Evolutionary conservation across 2,329 filamentous ascomycete genomes (phyloP).

Genomic region (Pezicula carpinea): DNA sequence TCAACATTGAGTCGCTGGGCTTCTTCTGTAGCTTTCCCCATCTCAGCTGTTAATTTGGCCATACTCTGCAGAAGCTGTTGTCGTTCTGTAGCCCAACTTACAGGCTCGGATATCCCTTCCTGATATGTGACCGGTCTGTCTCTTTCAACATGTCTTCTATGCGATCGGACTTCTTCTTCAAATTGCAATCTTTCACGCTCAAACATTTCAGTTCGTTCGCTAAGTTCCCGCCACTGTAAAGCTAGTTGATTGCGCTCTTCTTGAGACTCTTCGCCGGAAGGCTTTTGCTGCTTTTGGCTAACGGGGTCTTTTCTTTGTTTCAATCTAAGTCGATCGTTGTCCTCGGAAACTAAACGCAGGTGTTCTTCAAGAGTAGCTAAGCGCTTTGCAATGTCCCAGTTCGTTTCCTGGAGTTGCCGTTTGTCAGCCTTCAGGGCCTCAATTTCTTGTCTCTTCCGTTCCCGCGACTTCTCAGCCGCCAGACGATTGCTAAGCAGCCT

Average conservation of each 20-base stretch:
- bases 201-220: background rate
- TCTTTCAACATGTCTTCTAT: background rate
- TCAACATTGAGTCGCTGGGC: background rate
- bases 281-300: background rate
- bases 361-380: background rate
- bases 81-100: background rate
- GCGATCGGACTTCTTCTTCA: background rate
- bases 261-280: background rate
- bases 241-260: background rate
- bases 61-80: background rate
- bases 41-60: background rate
- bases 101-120: background rate
- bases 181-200: background rate
- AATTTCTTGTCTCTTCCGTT: background rate
- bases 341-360: background rate
- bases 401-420: background rate
- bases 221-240: background rate
- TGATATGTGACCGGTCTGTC: background rate
- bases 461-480: slow-evolving; percentile 1
- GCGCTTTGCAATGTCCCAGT: background rate
- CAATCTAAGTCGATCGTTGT: background rate
- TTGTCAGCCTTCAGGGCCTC: slow-evolving; percentile 1
- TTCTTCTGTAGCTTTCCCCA: background rate
- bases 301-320: background rate
- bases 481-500: slow-evolving; percentile 1